A percentile compares a stretch with the other conserved stretches of the same genome.
Evolutionary conservation across 2,329 filamentous ascomycete genomes (phyloP).

Genomic region (Iodosphaeria phyllophila): DNA sequence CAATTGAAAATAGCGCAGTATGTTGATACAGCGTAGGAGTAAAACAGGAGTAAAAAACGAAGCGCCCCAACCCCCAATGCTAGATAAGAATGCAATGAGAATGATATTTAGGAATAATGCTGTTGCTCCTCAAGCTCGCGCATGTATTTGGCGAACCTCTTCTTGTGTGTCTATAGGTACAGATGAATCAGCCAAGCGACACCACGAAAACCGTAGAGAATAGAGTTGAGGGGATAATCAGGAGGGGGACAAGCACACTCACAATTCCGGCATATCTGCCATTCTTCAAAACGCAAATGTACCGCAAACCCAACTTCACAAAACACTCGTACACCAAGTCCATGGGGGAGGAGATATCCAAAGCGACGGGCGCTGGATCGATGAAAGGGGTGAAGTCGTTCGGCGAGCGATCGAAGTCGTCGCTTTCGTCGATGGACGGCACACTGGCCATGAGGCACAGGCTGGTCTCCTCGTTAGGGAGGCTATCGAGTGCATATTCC

Average conservation of each 20-base stretch:
- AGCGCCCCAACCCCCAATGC: too few species aligned
- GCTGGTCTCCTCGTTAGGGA: constrained; percentile 53
- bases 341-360: constrained; percentile 82
- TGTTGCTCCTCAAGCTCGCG: constrained; percentile 54
- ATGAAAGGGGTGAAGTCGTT: constrained; percentile 85
- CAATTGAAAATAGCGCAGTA: too few species aligned
- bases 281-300: constrained; percentile 74
- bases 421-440: constrained; percentile 42
- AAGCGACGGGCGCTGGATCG: constrained; percentile 72
- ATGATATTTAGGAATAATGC: constrained; percentile 5
- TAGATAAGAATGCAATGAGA: too few species aligned
- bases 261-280: constrained; percentile 82
- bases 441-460: constrained; percentile 69
- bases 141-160: constrained; percentile 88
- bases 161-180: constrained; percentile 72
- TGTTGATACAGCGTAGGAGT: too few species aligned
- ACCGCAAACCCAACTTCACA: constrained; percentile 78
- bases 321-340: constrained; percentile 95
- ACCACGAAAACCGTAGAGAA: not conserved
- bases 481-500: constrained; percentile 75
- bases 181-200: constrained; percentile 3
- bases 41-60: too few species aligned
- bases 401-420: constrained; percentile 34
- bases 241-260: constrained; percentile 22
- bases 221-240: not conserved